Percentiles rank a stretch among this genome's conserved stretches.
phyloP scores from a whole-genome alignment of 192 early-diverging fungal genomes.

The Oehlia diaphana region DNA sequence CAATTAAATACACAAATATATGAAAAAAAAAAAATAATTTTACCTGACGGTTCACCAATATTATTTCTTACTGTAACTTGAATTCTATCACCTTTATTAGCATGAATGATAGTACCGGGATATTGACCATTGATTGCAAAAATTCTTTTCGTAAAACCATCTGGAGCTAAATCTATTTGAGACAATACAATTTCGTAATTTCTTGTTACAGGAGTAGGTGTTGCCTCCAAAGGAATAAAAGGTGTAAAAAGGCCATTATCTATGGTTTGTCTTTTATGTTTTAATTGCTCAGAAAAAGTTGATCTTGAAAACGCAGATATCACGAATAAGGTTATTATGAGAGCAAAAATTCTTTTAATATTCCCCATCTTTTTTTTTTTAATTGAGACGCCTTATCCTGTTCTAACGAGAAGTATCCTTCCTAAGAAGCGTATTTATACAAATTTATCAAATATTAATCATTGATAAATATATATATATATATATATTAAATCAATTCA shows the following conservation, averaged over 20 bases:
- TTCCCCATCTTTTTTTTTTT: neutral
- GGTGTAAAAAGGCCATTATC: neutral
- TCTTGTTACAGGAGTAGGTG: neutral
- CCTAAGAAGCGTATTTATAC: too few species aligned
- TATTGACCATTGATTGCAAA: neutral
- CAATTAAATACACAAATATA: too few species aligned
- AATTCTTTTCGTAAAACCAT: neutral
- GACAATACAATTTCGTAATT: neutral
- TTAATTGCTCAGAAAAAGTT: neutral
- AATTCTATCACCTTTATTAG: neutral
- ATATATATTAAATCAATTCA: too few species aligned
- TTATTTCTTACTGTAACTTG: neutral
- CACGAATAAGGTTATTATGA: neutral
- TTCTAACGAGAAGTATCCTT: too few species aligned
- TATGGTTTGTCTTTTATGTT: neutral
- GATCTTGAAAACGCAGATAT: neutral
- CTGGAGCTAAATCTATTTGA: neutral
- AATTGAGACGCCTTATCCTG: too few species aligned
- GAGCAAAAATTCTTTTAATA: neutral
- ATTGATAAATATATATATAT: too few species aligned
- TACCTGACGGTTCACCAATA: neutral
- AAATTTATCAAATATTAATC: too few species aligned
- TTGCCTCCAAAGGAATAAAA: neutral
- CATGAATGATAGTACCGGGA: neutral
- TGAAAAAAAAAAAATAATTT: too few species aligned